A percentile compares a stretch with the other conserved stretches of the same genome.
These are phyloP conservation scores for Parietaria judaica DNA, from an alignment of 306 rosid species.

Conservation along the genomic window DNA sequence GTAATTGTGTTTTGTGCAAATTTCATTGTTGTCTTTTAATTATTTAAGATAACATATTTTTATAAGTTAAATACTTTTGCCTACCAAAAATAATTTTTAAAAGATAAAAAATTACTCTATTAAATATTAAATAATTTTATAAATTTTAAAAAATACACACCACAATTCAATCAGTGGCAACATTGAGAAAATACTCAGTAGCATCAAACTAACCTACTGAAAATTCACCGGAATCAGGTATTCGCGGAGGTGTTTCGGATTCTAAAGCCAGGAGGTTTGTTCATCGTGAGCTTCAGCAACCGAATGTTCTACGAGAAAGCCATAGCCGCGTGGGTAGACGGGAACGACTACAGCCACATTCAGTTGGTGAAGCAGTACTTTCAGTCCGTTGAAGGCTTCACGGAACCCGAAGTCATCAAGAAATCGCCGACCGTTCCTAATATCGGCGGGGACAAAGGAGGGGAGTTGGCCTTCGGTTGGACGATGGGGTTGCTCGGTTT, in stretches of 20 bases:
- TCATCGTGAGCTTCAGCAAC: slow-evolving; percentile 81
- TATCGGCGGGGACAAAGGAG: slow-evolving; percentile 20
- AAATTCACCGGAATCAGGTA: slow-evolving; percentile 33
- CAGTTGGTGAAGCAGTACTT: slow-evolving; percentile 75
- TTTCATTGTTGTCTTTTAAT: too few relatives aligned
- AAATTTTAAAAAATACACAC: too few relatives aligned
- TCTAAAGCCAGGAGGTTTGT: slow-evolving; percentile 75
- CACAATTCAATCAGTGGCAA: too few relatives aligned
- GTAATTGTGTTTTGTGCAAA: too few relatives aligned
- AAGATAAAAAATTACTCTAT: too few relatives aligned
- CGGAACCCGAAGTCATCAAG: slow-evolving; percentile 57
- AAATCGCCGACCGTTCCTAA: slow-evolving; percentile 33
- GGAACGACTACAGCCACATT: slow-evolving; percentile 54
- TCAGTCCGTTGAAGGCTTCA: slow-evolving; percentile 71
- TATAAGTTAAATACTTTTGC: too few relatives aligned
- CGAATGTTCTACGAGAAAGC: slow-evolving; percentile 89
- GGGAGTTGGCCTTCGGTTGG: slow-evolving; percentile 42
- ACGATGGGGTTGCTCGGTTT: slow-evolving; percentile 48
- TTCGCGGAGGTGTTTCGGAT: slow-evolving; percentile 70
- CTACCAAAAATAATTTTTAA: too few relatives aligned
- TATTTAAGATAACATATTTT: too few relatives aligned
- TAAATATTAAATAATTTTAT: too few relatives aligned
- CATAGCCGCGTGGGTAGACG: slow-evolving; percentile 71
- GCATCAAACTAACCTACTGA: background rate
- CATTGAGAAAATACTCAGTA: too few relatives aligned